These are phyloP conservation scores for Dendrocalamus sinicus DNA, from an alignment of 176 grass and related monocot genomes.

Conservation along the genomic window DNA sequence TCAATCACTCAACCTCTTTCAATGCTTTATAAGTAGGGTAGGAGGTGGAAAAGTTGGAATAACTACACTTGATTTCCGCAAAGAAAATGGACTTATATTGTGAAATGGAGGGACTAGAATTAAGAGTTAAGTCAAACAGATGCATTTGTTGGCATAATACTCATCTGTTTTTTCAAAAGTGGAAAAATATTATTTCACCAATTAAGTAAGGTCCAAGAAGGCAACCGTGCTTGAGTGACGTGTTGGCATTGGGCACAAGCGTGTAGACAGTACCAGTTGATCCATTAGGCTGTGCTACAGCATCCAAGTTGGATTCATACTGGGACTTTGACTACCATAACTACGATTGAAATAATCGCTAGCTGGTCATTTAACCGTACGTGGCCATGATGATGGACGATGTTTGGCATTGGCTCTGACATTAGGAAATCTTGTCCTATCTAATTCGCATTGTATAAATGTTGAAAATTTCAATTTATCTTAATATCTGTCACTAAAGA, in stretches of 20 bases:
- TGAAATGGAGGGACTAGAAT: slow-evolving; percentile 4
- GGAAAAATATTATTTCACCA: neutral
- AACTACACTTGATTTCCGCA: neutral
- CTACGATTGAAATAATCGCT: neutral
- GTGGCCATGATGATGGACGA: neutral
- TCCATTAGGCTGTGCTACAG: neutral
- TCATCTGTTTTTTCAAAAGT: neutral
- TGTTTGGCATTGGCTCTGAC: neutral
- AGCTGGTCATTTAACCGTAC: neutral
- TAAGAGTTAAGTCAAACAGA: neutral
- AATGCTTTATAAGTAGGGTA: slow-evolving; percentile 4
- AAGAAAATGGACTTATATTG: slow-evolving; percentile 1
- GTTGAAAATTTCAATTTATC: neutral
- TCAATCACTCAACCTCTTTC: neutral
- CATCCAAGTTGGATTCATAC: slow-evolving; percentile 1
- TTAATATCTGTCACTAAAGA: neutral
- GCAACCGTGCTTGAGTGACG: neutral
- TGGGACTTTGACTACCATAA: neutral
- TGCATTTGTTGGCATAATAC: neutral
- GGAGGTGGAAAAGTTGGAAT: neutral
- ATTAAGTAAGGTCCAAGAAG: slow-evolving; percentile 20
- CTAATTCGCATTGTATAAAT: neutral
- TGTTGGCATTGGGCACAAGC: neutral
- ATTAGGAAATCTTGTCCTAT: neutral
- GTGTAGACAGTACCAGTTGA: neutral